Evolutionary conservation across 2,329 filamentous ascomycete genomes (phyloP), one percentile per base, ranked within the genome.

Genomic region (Aspergillus versicolor): DNA sequence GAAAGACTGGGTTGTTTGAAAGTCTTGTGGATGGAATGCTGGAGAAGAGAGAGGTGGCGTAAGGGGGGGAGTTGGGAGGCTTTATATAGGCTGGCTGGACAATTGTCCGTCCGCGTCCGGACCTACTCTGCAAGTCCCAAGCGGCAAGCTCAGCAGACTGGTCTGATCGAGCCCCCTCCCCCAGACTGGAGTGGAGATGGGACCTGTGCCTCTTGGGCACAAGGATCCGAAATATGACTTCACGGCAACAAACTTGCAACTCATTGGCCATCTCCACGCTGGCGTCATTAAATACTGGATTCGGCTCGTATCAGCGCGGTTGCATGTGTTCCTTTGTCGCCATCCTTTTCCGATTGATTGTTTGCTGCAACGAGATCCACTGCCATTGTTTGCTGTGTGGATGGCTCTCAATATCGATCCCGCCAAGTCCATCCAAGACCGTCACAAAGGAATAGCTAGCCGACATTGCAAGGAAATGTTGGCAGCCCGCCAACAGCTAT

Each of bases 151-250:
- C 24, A 30, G 3, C 8, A 30, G 27, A 30, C 27, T 30, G 27
- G 27, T 30, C 27, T 30, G 27, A 30, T 11, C 27, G 27, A 30
- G 27, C 30, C 44, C 17, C 19, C 21, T 32, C 34, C 38, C 50
- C 34, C 44, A n/a, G 15, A n/a, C 38, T 32, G 30, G 53, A 41
- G 42, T 19, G 44, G 41, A 53, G 37, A 40, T 17, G 34, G n/a
- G n/a, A 22, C 38, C 27, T 38, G 48, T 52, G 57, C 57, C 54
- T 56, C 56, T 49, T 27, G 40, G 43, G 57, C 48, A 43, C 57
- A 56, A 59, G 37, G 27, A 49, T 57, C 21, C 43, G 34, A 40
- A 8, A 24, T 4, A 51, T 32, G 52, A 32, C 43, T 12, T 32
- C 22, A 42, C 34, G 5, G 13, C 24, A 40, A 21, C 15, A n/a